Conservation (phyloP, 805 yeast genomes). For the Zygosaccharomyces gambellarensis region DNA sequence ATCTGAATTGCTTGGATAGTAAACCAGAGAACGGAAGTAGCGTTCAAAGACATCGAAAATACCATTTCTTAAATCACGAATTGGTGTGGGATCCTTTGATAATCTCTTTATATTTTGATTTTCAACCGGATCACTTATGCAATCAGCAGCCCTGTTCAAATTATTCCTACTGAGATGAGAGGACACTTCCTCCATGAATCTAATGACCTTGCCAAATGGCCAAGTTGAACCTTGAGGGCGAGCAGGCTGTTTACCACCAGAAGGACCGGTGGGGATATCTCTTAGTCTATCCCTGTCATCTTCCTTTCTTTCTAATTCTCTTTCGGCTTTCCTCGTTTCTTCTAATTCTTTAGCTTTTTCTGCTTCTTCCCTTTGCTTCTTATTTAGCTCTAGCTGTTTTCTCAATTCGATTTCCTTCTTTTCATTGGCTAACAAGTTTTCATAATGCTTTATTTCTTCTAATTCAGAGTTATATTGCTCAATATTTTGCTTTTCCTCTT, state of each 20-base stretch:
- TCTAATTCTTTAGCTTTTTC: conserved; percentile 8
- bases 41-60: conserved; percentile 10
- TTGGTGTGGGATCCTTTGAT: conserved; percentile 7
- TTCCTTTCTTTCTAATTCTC: conserved; percentile 7
- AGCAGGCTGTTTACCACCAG: conserved; percentile 1
- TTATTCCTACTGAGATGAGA: conserved; percentile 16
- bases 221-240: conserved; percentile 5
- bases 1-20: conserved; percentile 15
- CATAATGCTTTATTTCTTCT: conserved; percentile 21
- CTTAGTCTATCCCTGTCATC: not conserved
- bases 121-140: conserved; percentile 15
- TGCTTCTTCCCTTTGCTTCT: conserved; percentile 13
- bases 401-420: conserved; percentile 24
- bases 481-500: conserved; percentile 16
- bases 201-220: conserved; percentile 18
- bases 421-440: conserved; percentile 18
- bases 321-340: conserved; percentile 3
- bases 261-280: conserved; percentile 5
- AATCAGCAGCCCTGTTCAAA: conserved; percentile 12
- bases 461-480: conserved; percentile 14
- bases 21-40: conserved; percentile 16
- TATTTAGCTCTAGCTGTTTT: conserved; percentile 21
- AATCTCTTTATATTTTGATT: conserved; percentile 9
- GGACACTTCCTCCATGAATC: conserved; percentile 21
- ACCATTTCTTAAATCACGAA: conserved; percentile 11